phyloP scores from a whole-genome alignment of 352 stramenopile species.

The Albugo laibachii region DNA sequence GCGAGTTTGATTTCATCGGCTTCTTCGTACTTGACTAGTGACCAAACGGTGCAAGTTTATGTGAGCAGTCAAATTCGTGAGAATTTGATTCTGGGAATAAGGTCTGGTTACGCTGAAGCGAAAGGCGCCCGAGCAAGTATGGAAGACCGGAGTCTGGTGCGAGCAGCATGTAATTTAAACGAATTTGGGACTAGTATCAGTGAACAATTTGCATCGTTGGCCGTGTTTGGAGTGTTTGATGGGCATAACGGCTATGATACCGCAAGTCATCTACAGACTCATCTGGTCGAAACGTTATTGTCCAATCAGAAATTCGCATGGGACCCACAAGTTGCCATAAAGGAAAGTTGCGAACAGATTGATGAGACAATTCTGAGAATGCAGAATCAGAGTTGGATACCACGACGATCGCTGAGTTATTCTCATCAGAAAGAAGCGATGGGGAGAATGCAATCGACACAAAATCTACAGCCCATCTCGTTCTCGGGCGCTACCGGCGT shows the following conservation, averaged over 20 bases:
- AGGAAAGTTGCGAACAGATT: slow-evolving; percentile 28
- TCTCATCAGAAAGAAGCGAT: neutral
- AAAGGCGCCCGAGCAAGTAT: slow-evolving; percentile 75
- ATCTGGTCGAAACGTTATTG: slow-evolving; percentile 64
- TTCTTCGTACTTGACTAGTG: neutral
- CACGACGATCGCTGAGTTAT: neutral
- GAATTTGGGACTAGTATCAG: slow-evolving; percentile 13
- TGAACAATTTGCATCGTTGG: slow-evolving; percentile 23
- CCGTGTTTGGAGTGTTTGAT: slow-evolving; percentile 76
- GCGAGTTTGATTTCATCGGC: too few species aligned
- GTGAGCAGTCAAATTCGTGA: slow-evolving; percentile 77
- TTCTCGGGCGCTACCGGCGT: slow-evolving; percentile 64
- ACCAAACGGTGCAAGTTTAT: slow-evolving; percentile 57
- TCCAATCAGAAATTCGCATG: slow-evolving; percentile 25
- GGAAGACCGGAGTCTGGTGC: slow-evolving; percentile 56
- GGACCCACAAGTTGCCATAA: slow-evolving; percentile 29
- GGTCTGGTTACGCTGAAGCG: slow-evolving; percentile 63
- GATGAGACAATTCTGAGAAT: slow-evolving; percentile 46
- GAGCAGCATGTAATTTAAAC: slow-evolving; percentile 4
- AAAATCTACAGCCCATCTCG: slow-evolving; percentile 51
- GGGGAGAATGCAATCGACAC: slow-evolving; percentile 18
- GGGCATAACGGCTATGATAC: slow-evolving; percentile 74
- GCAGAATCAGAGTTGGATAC: slow-evolving; percentile 11
- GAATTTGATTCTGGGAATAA: slow-evolving; percentile 45
- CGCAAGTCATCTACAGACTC: slow-evolving; percentile 43